These are phyloP conservation scores for Cladosporium sp. DNA, from an alignment of 2,329 filamentous ascomycete species.

Conservation along the genomic window DNA sequence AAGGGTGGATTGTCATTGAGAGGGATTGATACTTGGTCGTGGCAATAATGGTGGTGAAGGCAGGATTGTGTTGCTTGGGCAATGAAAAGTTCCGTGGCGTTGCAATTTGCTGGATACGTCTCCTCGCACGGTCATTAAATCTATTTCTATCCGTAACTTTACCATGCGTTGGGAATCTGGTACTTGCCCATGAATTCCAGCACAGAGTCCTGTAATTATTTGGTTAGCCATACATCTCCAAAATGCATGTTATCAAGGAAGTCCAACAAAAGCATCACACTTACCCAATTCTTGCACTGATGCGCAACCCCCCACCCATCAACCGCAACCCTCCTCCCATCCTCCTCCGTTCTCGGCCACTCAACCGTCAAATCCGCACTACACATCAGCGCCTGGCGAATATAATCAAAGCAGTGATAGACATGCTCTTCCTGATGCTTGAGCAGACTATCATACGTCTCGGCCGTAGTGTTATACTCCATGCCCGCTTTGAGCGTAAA, in stretches of 20 bases:
- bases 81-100: too few species aligned
- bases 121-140: not conserved
- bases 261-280: slow-evolving; percentile 13
- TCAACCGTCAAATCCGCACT: slow-evolving; percentile 32
- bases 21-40: not conserved
- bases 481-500: slow-evolving; percentile 29
- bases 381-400: slow-evolving; percentile 33
- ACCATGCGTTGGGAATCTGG: slow-evolving; percentile 18
- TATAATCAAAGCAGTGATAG: slow-evolving; percentile 34
- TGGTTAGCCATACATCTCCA: not conserved
- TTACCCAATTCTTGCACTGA: slow-evolving; percentile 34
- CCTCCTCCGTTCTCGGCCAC: slow-evolving; percentile 34
- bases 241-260: not conserved
- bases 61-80: too few species aligned
- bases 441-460: slow-evolving; percentile 26
- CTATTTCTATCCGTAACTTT: not conserved
- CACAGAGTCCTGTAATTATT: slow-evolving; percentile 18
- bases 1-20: not conserved
- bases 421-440: slow-evolving; percentile 31
- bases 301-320: slow-evolving; percentile 38
- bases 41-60: not conserved
- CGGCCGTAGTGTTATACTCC: slow-evolving; percentile 23
- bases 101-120: not conserved
- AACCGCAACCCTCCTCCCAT: slow-evolving; percentile 35
- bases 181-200: slow-evolving; percentile 24